Evolutionary conservation across 352 stramenopile genomes (phyloP).

Genomic region (Labyrinthula sp.): DNA sequence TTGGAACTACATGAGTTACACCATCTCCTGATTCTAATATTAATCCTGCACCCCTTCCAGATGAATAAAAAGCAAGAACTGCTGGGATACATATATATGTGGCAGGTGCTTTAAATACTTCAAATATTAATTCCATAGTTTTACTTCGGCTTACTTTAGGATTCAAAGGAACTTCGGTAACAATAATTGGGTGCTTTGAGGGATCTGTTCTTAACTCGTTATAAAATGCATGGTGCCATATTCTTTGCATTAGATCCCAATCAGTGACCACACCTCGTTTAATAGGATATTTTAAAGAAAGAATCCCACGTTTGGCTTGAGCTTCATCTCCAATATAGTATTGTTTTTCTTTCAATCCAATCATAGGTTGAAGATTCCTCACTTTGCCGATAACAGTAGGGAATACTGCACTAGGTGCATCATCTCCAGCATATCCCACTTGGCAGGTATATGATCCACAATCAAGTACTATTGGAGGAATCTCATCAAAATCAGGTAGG

Average conservation of each 20-base stretch:
- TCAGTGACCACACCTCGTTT: constrained; percentile 69
- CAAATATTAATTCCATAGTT: constrained; percentile 95
- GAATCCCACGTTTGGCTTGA: constrained; percentile 45
- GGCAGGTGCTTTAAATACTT: constrained; percentile 89
- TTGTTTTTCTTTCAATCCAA: constrained; percentile 63
- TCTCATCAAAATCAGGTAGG: too few species aligned
- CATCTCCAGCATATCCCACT: constrained; percentile 81
- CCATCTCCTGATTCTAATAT: constrained; percentile 77
- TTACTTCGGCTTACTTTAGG: constrained; percentile 58
- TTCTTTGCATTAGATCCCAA: constrained; percentile 66
- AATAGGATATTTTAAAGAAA: constrained; percentile 61
- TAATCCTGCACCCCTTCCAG: constrained; percentile 71
- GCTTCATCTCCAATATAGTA: constrained; percentile 51
- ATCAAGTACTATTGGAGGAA: constrained; percentile 58
- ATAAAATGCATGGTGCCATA: constrained; percentile 40
- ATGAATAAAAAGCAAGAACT: constrained; percentile 77
- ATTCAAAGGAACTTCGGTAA: constrained; percentile 78
- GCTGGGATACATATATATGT: constrained; percentile 55
- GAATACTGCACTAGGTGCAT: constrained; percentile 69
- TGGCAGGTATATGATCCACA: constrained; percentile 82
- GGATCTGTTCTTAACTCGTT: constrained; percentile 39
- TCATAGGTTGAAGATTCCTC: constrained; percentile 83
- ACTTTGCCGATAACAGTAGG: constrained; percentile 68
- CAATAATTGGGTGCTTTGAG: constrained; percentile 66
- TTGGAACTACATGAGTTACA: constrained; percentile 77